Evolutionary conservation across 192 early-diverging fungal species (phyloP).

Genomic region (Backusella australiensis): DNA sequence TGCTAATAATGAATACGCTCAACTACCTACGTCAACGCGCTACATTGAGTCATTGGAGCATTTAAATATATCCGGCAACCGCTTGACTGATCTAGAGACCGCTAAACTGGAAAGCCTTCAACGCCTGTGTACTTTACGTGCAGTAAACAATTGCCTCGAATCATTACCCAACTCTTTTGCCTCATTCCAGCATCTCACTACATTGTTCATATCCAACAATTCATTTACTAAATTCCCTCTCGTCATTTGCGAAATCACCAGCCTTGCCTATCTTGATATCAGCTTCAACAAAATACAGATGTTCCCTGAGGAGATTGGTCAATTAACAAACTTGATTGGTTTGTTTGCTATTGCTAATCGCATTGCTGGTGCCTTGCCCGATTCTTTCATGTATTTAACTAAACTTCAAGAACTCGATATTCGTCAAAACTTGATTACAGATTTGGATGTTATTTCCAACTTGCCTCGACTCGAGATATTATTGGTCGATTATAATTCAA

Average conservation of each 20-base stretch:
- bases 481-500: slow-evolving; percentile 71
- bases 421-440: slow-evolving; percentile 76
- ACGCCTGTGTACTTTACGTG: slow-evolving; percentile 58
- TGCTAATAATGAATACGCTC: slow-evolving; percentile 64
- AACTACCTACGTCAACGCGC: slow-evolving; percentile 66
- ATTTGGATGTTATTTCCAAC: slow-evolving; percentile 55
- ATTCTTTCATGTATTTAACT: slow-evolving; percentile 51
- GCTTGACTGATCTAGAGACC: slow-evolving; percentile 61
- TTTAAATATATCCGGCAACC: slow-evolving; percentile 79
- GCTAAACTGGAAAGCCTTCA: slow-evolving; percentile 61
- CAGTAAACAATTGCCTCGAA: slow-evolving; percentile 74
- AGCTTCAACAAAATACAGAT: slow-evolving; percentile 79
- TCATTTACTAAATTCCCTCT: slow-evolving; percentile 66
- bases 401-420: slow-evolving; percentile 75
- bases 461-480: slow-evolving; percentile 60
- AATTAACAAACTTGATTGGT: slow-evolving; percentile 53
- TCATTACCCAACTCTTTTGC: slow-evolving; percentile 65
- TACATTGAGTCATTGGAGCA: slow-evolving; percentile 63
- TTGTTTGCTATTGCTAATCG: slow-evolving; percentile 77
- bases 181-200: slow-evolving; percentile 55
- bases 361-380: slow-evolving; percentile 68
- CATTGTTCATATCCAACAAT: slow-evolving; percentile 81
- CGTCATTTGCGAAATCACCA: slow-evolving; percentile 57
- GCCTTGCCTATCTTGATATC: slow-evolving; percentile 71
- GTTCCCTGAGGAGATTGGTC: slow-evolving; percentile 71